A percentile compares a stretch with the other conserved stretches of the same genome.
Conservation (phyloP, 192 early-diverging fungal species). For the Dimargaris xerosporica region DNA sequence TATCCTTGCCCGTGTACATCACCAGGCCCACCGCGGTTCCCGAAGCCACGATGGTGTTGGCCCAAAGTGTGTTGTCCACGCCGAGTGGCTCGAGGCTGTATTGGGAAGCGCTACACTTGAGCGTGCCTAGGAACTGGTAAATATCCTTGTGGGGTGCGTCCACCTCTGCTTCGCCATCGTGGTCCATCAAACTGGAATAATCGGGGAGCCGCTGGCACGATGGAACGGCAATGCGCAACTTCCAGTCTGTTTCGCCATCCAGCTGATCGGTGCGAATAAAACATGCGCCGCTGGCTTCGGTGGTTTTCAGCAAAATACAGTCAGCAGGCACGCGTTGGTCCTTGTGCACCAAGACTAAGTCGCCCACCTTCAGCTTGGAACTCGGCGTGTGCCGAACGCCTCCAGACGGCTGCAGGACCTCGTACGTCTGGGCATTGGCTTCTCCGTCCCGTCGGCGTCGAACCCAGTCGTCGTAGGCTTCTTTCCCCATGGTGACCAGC, state of each 20-base stretch:
- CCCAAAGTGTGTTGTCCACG: constrained; percentile 89
- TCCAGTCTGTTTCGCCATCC: constrained; percentile 98
- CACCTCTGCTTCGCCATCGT: constrained; percentile 66
- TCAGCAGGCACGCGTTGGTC: constrained; percentile 88
- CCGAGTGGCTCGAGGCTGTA: constrained; percentile 42
- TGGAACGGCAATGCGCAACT: constrained; percentile 74
- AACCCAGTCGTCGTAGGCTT: constrained; percentile 77
- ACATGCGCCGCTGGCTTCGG: constrained; percentile 66
- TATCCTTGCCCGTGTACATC: constrained; percentile 84
- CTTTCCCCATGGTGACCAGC: constrained; percentile 79
- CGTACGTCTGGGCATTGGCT: constrained; percentile 77
- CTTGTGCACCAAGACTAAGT: constrained; percentile 67
- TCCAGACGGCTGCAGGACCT: constrained; percentile 41
- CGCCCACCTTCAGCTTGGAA: constrained; percentile 78
- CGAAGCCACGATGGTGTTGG: constrained; percentile 88
- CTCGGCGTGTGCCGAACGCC: constrained; percentile 43
- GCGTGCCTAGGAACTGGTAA: constrained; percentile 74
- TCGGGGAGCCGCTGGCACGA: constrained; percentile 54
- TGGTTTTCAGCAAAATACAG: constrained; percentile 71
- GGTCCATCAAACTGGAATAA: constrained; percentile 38
- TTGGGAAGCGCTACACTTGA: constrained; percentile 17
- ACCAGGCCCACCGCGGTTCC: constrained; percentile 74
- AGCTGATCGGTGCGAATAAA: constrained; percentile 96
- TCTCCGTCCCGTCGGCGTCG: constrained; percentile 68
- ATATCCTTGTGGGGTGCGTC: constrained; percentile 90